Evolutionary conservation across 805 yeast genomes (phyloP).

Genomic region (Teunomyces funiuensis): DNA sequence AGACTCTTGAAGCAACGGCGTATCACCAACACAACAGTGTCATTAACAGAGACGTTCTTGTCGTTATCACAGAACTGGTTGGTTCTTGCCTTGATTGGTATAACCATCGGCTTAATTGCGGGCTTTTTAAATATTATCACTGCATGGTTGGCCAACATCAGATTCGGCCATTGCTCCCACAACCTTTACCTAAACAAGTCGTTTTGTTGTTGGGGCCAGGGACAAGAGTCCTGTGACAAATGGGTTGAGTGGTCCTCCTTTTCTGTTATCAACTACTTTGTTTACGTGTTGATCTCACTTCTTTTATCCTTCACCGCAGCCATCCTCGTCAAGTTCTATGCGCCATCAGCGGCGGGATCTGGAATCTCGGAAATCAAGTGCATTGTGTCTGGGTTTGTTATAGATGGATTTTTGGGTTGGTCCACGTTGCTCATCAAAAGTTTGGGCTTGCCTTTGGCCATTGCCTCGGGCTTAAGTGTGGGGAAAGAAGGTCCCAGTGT

Average conservation of each 20-base stretch:
- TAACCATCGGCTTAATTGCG: constrained; percentile 78
- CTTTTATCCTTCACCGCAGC: constrained; percentile 67
- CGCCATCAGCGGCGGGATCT: constrained; percentile 94
- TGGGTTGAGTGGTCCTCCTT: constrained; percentile 70
- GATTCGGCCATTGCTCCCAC: constrained; percentile 73
- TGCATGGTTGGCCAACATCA: constrained; percentile 78
- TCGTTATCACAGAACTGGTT: constrained; percentile 62
- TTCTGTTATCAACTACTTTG: constrained; percentile 48
- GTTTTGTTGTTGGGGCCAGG: constrained; percentile 80
- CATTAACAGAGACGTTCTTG: constrained; percentile 25
- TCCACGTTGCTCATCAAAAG: constrained; percentile 74
- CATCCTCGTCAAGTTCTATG: constrained; percentile 61
- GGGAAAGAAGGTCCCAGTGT: constrained; percentile 99
- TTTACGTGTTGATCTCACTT: constrained; percentile 60
- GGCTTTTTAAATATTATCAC: constrained; percentile 79
- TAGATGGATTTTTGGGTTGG: constrained; percentile 73
- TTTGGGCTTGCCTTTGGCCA: constrained; percentile 81
- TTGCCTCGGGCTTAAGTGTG: constrained; percentile 88
- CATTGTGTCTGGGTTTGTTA: constrained; percentile 84
- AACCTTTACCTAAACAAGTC: constrained; percentile 68
- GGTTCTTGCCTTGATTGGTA: constrained; percentile 72
- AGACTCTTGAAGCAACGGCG: constrained; percentile 22
- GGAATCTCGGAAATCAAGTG: constrained; percentile 97
- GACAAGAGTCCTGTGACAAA: constrained; percentile 48
- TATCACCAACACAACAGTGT: constrained; percentile 11